phyloP scores from a whole-genome alignment of 305 asterid species.

The Coffea humblotiana region DNA sequence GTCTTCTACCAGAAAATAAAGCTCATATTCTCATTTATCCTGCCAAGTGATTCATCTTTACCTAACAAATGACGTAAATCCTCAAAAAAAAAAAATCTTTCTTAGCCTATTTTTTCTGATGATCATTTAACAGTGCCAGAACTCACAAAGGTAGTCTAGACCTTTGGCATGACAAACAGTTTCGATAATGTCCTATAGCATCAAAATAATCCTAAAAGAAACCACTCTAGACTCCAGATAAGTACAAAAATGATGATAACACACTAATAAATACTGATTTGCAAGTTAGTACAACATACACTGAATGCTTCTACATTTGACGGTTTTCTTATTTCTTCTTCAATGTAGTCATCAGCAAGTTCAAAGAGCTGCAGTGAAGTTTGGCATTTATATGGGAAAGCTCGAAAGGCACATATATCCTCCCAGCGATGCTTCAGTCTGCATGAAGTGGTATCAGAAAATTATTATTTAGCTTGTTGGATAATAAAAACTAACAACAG shows the following conservation, averaged over 20 bases:
- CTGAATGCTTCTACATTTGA: constrained; percentile 53
- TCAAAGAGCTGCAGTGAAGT: constrained; percentile 64
- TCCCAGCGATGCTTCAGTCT: constrained; percentile 72
- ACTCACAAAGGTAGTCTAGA: background rate
- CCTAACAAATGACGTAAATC: background rate
- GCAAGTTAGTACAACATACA: constrained; percentile 38
- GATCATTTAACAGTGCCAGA: background rate
- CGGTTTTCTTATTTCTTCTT: constrained; percentile 83
- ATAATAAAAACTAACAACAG: constrained; percentile 3
- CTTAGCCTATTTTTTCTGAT: background rate
- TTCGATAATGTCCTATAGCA: background rate
- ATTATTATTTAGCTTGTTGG: background rate
- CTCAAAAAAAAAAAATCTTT: background rate
- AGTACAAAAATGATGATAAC: background rate
- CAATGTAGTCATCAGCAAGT: constrained; percentile 81
- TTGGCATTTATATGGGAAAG: constrained; percentile 72
- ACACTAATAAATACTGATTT: background rate
- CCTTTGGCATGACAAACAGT: background rate
- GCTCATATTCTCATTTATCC: background rate
- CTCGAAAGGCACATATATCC: constrained; percentile 77
- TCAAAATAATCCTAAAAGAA: background rate
- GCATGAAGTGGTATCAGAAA: constrained; percentile 23
- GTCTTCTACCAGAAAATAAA: background rate
- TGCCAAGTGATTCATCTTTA: background rate
- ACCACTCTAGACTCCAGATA: background rate